Evolutionary conservation across 2,329 filamentous ascomycete species (phyloP), one percentile per base, ranked within the genome.

Genomic region (Epichloe glyceriae): DNA sequence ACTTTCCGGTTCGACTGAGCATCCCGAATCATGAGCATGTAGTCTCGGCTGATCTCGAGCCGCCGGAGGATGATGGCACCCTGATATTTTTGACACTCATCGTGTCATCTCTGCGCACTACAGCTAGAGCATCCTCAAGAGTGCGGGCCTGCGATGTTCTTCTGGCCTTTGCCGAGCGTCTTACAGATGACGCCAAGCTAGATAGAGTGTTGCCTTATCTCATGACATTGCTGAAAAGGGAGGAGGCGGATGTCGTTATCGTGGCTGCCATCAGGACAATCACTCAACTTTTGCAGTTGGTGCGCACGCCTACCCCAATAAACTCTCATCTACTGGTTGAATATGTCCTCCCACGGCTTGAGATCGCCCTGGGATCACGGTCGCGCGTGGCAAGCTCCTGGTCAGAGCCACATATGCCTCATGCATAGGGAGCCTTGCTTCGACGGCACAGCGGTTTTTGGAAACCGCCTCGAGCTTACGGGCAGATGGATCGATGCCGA

Each of bases 131-230:
- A 3, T 85, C 88, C n/a, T 88, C 91, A 26, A 85, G 88, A 57
- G 75, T 96, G 41, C 83, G 88, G 58, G 93, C 88, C 1, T 95
- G 93, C 61, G 93, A 98, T 64, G 76, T 98, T 40, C 75, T 98
- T 46, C 71, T 98, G 47, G 91, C 91, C 2, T 96, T 98, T 64
- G 83, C 90, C 0, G 90, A 97, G 67, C 78, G 86, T 53, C 69
- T 97, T 22, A 95, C 91, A 0, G 94, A 98, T 63, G 93, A 98
- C 68, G 90, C 90, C 3, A 97, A 96, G 65, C 73, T 98, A 46
- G 94, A 98, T 65, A 82, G 93, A 47, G 86, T 97, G 22, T 71
- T 98, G 47, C 93, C 93, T 1, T 96, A 96, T 63, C 72, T 97
- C 37, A 86, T 95, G 69, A 79, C 82, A 5, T 68, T 97, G 30